Evolutionary conservation across 352 stramenopile genomes (phyloP).

Genomic region (Salisapilia sapeloensis): DNA sequence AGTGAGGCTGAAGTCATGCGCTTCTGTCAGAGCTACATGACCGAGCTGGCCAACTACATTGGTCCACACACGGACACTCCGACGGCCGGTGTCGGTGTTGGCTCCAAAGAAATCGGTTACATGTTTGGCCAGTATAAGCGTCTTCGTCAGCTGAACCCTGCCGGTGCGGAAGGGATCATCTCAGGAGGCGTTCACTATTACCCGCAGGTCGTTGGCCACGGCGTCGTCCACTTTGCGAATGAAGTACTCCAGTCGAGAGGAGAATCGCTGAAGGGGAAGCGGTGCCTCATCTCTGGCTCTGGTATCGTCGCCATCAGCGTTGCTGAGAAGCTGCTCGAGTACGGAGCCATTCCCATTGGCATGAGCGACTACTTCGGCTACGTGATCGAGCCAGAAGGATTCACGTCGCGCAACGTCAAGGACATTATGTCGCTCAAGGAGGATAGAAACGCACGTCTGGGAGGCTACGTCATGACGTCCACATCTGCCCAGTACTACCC

Average conservation of each 20-base stretch:
- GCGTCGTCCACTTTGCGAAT: conserved; percentile 92
- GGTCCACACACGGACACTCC: conserved; percentile 91
- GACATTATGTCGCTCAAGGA: conserved; percentile 71
- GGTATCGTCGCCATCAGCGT: conserved; percentile 90
- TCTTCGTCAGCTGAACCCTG: conserved; percentile 71
- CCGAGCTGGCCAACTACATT: conserved; percentile 96
- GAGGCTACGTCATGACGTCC: conserved; percentile 81
- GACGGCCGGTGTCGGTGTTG: conserved; percentile 89
- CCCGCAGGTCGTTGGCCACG: conserved; percentile 86
- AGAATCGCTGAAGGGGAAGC: conserved; percentile 91
- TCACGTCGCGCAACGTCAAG: conserved; percentile 44
- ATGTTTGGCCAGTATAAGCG: conserved; percentile 98
- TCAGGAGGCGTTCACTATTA: conserved; percentile 82
- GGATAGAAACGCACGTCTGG: conserved; percentile 61
- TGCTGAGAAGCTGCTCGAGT: conserved; percentile 88
- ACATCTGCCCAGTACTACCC: conserved; percentile 79
- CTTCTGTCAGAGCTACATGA: conserved; percentile 98
- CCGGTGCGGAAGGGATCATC: conserved; percentile 72
- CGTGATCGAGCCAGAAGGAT: conserved; percentile 89
- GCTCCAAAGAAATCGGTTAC: conserved; percentile 89
- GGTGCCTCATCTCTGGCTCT: conserved; percentile 91
- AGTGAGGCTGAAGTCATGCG: conserved; percentile 94
- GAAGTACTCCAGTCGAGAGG: conserved; percentile 83
- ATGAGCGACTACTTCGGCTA: conserved; percentile 92
- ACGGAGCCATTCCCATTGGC: conserved; percentile 91